Base-by-base conservation (phyloP, 139 green algal genomes). In the Chlamydomonas incerta region DNA sequence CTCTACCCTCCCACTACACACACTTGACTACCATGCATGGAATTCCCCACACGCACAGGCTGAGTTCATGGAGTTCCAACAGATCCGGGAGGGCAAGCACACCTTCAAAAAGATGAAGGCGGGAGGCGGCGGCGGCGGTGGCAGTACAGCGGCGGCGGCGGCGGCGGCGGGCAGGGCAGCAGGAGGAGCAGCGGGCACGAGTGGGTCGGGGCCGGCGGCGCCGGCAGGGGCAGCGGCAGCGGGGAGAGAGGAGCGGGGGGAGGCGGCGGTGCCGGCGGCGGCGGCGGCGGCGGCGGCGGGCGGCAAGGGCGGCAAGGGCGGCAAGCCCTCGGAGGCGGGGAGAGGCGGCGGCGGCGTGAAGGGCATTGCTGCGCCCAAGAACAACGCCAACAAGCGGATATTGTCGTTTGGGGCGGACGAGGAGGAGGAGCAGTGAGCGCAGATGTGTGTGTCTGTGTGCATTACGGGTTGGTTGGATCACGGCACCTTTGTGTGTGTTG, bases 71-170 rank as follows among this genome's bases (percentile, higher is more conserved):
- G 90, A 93, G 66, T 65, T 90, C 72, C 84, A 93, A 65, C 85
- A 90, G 33, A 72, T 87, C 41, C 55, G 68, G 33, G 74, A 90
- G n/a, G 50, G 74, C 24, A 93, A 91, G 74, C 90, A 93, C 75
- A 74, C 87, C 8, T 93, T 93, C 65, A 84, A 84, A 29, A 87
- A 83, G 65, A 85, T 87, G 80, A 65, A 65, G 2, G 35, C 58
- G 0, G 88, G 87, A 62, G 60, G 69, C 31, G 74, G 35, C 1
- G 11, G 18, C 34, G 35, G 52, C 52, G 52, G 31, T 3, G 73
- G 52, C 68, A 14, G 74, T 63, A 0, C 34, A 33, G 21, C n/a
- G 52, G 28, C 81, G 81, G 34, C 55, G 67, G 1, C n/a, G 60
- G 17, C 67, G 47, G 41, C 41, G 41, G 41, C 41, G 8, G 41